These are phyloP conservation scores for Populus hybrid DNA, from an alignment of 441 rosid species.

Conservation along the genomic window DNA sequence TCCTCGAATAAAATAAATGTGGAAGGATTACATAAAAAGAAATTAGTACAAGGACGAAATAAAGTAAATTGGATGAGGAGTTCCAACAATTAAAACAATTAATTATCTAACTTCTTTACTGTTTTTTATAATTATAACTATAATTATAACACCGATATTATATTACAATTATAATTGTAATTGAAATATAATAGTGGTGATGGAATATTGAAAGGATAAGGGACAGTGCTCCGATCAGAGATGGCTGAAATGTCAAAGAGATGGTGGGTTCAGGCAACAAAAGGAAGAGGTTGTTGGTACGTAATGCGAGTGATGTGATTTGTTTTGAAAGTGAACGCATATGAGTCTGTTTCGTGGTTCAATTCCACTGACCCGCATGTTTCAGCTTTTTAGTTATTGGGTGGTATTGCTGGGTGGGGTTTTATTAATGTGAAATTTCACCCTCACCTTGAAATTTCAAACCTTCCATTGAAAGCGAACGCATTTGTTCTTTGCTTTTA, in stretches of 20 bases:
- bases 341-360: conserved; percentile 2
- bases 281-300: conserved; percentile 13
- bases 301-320: conserved; percentile 1
- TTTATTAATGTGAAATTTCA: background rate
- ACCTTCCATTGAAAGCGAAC: too few species aligned
- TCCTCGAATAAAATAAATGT: too few species aligned
- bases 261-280: conserved; percentile 15
- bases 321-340: conserved; percentile 7
- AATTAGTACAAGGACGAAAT: background rate
- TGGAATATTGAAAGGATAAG: background rate
- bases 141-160: background rate
- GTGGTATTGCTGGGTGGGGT: background rate
- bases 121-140: too few species aligned
- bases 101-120: background rate
- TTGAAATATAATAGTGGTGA: background rate
- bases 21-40: too few species aligned
- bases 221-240: background rate
- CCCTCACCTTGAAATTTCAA: background rate
- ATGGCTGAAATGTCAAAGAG: conserved; percentile 18
- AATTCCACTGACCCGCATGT: background rate
- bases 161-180: background rate
- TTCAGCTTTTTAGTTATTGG: conserved; percentile 4
- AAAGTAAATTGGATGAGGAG: background rate
- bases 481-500: background rate
- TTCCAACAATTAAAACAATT: background rate